Evolutionary conservation across 208 protist genomes (phyloP).

Genomic region (Trypanosoma grayi): DNA sequence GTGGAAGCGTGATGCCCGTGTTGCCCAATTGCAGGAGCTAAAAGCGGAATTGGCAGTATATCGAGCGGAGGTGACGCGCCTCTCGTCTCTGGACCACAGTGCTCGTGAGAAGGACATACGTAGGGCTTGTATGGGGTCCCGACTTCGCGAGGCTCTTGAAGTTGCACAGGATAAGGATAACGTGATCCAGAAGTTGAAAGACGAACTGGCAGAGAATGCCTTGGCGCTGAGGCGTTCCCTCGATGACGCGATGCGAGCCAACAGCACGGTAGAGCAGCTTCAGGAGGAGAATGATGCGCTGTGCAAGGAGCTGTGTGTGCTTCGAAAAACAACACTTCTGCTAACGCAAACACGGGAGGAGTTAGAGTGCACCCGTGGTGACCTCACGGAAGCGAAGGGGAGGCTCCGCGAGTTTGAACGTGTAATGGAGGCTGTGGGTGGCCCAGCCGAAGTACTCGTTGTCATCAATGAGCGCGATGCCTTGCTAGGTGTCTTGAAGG

Average conservation of each 20-base stretch:
- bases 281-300: slow-evolving; percentile 18
- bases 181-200: slow-evolving; percentile 14
- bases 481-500: slow-evolving; percentile 47
- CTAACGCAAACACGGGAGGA: slow-evolving; percentile 32
- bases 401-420: slow-evolving; percentile 36
- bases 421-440: slow-evolving; percentile 15
- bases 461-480: slow-evolving; percentile 47
- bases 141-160: slow-evolving; percentile 1
- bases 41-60: slow-evolving; percentile 40
- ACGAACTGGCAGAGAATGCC: slow-evolving; percentile 13
- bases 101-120: neutral
- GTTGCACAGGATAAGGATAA: slow-evolving; percentile 4
- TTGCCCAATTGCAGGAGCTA: slow-evolving; percentile 35
- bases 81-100: neutral
- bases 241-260: slow-evolving; percentile 13
- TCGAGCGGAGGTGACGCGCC: slow-evolving; percentile 32
- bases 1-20: slow-evolving; percentile 40
- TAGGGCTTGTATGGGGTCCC: neutral
- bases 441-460: slow-evolving; percentile 32
- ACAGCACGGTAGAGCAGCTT: slow-evolving; percentile 13
- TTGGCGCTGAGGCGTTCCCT: neutral
- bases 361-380: slow-evolving; percentile 30
- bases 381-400: slow-evolving; percentile 28
- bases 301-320: slow-evolving; percentile 11
- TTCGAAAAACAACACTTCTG: slow-evolving; percentile 11